phyloP scores from a whole-genome alignment of 73 alveolate genomes.

The Paramecium bursaria region DNA sequence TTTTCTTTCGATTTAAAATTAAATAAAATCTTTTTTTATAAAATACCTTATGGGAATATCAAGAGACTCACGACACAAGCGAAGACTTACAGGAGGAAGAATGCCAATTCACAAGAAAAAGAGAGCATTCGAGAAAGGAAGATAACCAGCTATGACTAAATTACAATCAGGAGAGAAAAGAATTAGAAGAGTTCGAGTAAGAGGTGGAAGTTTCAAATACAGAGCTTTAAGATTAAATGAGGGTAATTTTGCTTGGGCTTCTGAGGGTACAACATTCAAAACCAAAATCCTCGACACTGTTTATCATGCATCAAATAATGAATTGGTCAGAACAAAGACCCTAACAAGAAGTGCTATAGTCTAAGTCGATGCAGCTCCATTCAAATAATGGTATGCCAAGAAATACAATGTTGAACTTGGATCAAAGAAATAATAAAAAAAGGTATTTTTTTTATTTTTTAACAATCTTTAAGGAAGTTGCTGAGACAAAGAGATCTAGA shows the following conservation, averaged over 20 bases:
- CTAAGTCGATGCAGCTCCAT: constrained; percentile 96
- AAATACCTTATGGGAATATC: constrained; percentile 99
- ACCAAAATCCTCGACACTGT: constrained; percentile 93
- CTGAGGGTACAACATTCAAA: constrained; percentile 77
- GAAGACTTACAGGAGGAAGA: constrained; percentile 97
- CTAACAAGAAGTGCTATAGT: constrained; percentile 94
- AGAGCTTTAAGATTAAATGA: constrained; percentile 92
- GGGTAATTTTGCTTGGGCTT: constrained; percentile 97
- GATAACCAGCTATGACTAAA: constrained; percentile 94
- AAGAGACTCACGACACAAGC: constrained; percentile 96
- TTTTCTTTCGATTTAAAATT: too few species aligned
- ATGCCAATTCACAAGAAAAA: constrained; percentile 98
- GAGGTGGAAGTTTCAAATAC: constrained; percentile 94
- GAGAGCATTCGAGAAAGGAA: constrained; percentile 97
- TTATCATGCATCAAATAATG: constrained; percentile 98
- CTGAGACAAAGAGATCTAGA: constrained; percentile 76
- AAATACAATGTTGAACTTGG: constrained; percentile 88
- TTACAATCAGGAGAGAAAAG: constrained; percentile 67
- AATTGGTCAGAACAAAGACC: constrained; percentile 98
- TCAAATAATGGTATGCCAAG: constrained; percentile 91
- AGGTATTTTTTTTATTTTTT: constrained; percentile 11
- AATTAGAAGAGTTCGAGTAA: constrained; percentile 80
- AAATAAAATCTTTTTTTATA: too few species aligned
- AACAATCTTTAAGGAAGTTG: constrained; percentile 60
- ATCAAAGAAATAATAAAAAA: constrained; percentile 72